These are phyloP conservation scores for Wickerhamomyces alni DNA, from an alignment of 805 yeast species.

Conservation along the genomic window DNA sequence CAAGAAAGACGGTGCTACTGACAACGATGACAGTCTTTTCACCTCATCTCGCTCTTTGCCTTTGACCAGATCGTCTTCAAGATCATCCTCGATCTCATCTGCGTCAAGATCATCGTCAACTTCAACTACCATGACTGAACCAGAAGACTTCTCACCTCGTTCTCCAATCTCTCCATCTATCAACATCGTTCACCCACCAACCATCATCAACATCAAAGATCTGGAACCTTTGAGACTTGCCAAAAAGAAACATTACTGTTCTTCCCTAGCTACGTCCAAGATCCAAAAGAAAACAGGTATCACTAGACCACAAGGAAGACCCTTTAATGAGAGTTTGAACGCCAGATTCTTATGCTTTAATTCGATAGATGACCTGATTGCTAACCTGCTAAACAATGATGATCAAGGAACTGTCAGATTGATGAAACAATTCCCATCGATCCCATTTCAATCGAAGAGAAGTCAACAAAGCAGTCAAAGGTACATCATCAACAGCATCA, in stretches of 20 bases:
- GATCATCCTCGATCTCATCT: background rate
- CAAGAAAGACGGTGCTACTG: background rate
- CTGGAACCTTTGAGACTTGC: slow-evolving; percentile 22
- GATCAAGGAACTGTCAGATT: slow-evolving; percentile 8
- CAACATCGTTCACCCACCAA: slow-evolving; percentile 9
- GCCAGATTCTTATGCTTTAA: slow-evolving; percentile 22
- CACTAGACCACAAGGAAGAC: slow-evolving; percentile 22
- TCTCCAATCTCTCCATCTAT: slow-evolving; percentile 2
- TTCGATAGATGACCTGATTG: slow-evolving; percentile 19
- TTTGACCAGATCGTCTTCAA: background rate
- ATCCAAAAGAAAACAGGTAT: slow-evolving; percentile 6
- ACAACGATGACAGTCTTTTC: background rate
- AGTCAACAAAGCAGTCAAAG: background rate
- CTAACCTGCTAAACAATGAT: slow-evolving; percentile 11
- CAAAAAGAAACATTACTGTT: slow-evolving; percentile 20
- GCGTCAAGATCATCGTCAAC: background rate
- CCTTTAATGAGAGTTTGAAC: slow-evolving; percentile 20
- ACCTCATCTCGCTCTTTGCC: background rate
- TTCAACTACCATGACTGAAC: too few relatives aligned
- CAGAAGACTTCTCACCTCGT: slow-evolving; percentile 3
- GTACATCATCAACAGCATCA: slow-evolving; percentile 3
- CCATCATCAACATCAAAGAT: slow-evolving; percentile 16
- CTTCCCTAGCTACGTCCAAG: slow-evolving; percentile 3
- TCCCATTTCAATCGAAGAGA: background rate
- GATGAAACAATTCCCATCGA: slow-evolving; percentile 1